Evolutionary conservation across 2,329 filamentous ascomycete species (phyloP), one percentile per base, ranked within the genome.

Genomic region (Fusarium keratoplasticum): DNA sequence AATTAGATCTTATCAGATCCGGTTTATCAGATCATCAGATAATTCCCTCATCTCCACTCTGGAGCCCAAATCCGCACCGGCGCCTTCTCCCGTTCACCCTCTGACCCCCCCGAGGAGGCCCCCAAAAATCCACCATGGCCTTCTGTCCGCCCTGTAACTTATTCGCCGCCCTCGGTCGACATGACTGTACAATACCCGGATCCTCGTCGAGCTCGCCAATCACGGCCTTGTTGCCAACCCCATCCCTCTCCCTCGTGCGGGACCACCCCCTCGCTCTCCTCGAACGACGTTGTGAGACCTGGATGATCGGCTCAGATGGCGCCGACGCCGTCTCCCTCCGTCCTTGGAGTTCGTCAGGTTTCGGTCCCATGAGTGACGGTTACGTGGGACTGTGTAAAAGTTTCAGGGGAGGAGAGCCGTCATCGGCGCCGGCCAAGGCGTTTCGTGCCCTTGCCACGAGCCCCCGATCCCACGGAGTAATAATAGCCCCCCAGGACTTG

Each of bases 21-120:
- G 77, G 80, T 86, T 87, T 87, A 88, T 88, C 86, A 86, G 87
- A 88, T 88, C 81, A 87, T 87, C 86, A 85, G 86, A 87, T 87
- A 86, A 84, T 82, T 82, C 81, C 81, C 83, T 84, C 83, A 79
- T 80, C 80, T 77, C 80, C 81, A 81, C 80, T 71, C 63, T 62
- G 66, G 59, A 67, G 64, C 66, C 61, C 50, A 67, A 66, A 64
- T 67, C 68, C 55, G 65, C 58, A 61, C 47, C 44, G n/a, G 52
- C 44, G 55, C 44, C 31, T 36, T 27, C 47, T 54, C 38, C 40
- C 40, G 20, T 59, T 50, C 47, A 55, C 50, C 57, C 40, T 57
- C 40, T 60, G 20, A 61, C 31, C 54, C 54, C 54, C 16, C 31
- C 20, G 22, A 31, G 47, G 18, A 52, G 52, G 20, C 40, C 61